A percentile compares a stretch with the other conserved stretches of the same genome.
phyloP scores from a whole-genome alignment of 2,329 filamentous ascomycete genomes.

The Colletotrichum sidae region DNA sequence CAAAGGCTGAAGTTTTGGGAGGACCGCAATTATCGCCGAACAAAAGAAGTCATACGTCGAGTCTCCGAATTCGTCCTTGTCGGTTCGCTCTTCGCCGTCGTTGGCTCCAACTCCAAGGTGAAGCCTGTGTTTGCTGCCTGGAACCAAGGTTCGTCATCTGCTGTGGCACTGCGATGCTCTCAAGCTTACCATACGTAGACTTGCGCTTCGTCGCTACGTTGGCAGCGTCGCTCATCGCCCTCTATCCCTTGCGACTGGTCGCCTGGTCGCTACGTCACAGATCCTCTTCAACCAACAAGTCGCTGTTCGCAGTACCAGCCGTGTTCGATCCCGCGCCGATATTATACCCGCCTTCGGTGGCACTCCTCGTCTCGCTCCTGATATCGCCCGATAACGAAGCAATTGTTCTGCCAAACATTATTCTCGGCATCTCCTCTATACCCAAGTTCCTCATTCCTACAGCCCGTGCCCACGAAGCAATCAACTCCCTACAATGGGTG shows the following conservation, averaged over 20 bases:
- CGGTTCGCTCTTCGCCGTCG: constrained; percentile 58
- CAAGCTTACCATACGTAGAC: constrained; percentile 51
- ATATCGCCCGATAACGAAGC: constrained; percentile 71
- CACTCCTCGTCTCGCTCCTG: constrained; percentile 81
- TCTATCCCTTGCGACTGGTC: constrained; percentile 72
- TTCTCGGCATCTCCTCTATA: constrained; percentile 83
- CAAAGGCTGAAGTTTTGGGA: constrained; percentile 36
- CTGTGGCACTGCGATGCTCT: constrained; percentile 11
- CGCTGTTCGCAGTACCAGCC: constrained; percentile 70
- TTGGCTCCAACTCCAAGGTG: constrained; percentile 60
- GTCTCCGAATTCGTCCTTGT: constrained; percentile 65
- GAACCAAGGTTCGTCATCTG: constrained; percentile 57
- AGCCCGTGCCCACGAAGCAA: constrained; percentile 64
- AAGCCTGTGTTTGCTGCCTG: constrained; percentile 58
- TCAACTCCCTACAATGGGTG: constrained; percentile 81
- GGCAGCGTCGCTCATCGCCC: constrained; percentile 53
- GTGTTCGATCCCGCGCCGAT: constrained; percentile 92
- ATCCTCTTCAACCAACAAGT: constrained; percentile 46
- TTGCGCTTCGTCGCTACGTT: constrained; percentile 52
- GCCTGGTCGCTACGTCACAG: constrained; percentile 58
- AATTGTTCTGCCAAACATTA: constrained; percentile 80
- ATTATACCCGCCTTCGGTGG: constrained; percentile 84
- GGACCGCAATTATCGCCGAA: constrained; percentile 52
- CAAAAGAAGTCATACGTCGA: constrained; percentile 64
- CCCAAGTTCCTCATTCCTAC: constrained; percentile 80